Conservation (phyloP, 1,139 yeast species). For the Torulaspora globosa region DNA sequence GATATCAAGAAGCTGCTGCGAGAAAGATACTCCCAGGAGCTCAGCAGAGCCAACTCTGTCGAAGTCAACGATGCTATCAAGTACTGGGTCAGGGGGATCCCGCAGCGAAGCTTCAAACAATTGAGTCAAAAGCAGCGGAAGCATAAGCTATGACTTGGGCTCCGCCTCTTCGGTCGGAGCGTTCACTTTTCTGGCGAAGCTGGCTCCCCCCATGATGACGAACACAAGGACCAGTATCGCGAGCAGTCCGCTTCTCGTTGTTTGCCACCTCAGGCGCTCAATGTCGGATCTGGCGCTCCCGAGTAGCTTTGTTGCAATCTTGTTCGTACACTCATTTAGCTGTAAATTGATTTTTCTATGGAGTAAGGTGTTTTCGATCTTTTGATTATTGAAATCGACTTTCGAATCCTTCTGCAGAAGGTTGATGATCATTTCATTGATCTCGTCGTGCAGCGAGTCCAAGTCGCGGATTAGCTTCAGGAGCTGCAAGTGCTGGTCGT, state of each 20-base stretch:
- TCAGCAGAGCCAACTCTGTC: conserved; percentile 53
- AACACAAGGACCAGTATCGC: conserved; percentile 44
- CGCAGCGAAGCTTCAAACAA: conserved; percentile 62
- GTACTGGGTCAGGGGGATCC: conserved; percentile 69
- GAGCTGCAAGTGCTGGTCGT: conserved; percentile 64
- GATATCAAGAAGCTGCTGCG: conserved; percentile 56
- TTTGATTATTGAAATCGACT: conserved; percentile 82
- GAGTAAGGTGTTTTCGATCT: conserved; percentile 74
- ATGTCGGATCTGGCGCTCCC: conserved; percentile 82
- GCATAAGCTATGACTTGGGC: conserved; percentile 49
- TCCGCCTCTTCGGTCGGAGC: conserved; percentile 28
- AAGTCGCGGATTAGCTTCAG: conserved; percentile 64
- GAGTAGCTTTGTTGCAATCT: conserved; percentile 76
- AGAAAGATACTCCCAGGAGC: conserved; percentile 44
- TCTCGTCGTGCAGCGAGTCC: conserved; percentile 68
- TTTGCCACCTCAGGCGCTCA: conserved; percentile 88
- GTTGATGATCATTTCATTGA: conserved; percentile 64
- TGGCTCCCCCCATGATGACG: conserved; percentile 48
- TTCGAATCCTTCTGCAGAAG: conserved; percentile 65
- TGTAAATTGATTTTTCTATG: conserved; percentile 65
- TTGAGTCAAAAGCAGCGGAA: conserved; percentile 53
- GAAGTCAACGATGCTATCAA: conserved; percentile 68
- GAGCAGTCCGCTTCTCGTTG: conserved; percentile 72
- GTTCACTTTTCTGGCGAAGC: conserved; percentile 40
- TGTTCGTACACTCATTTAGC: conserved; percentile 81